Conservation (phyloP, 768 basidiomycete species). For the Rickenella mellea region DNA sequence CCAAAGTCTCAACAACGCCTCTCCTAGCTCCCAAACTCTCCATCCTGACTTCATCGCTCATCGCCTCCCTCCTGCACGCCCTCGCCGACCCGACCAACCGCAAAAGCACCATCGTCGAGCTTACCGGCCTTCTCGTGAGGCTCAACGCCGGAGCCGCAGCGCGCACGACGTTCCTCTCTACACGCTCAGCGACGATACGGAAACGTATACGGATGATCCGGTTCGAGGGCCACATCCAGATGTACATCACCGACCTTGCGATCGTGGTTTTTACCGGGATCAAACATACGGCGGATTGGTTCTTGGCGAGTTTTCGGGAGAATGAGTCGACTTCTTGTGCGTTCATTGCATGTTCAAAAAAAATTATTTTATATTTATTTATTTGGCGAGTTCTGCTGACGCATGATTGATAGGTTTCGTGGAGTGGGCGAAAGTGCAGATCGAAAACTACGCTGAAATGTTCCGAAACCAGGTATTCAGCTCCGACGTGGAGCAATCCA, state of each 20-base stretch:
- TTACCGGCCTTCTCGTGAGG: constrained; percentile 65
- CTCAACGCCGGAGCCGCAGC: constrained; percentile 74
- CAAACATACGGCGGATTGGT: constrained; percentile 98
- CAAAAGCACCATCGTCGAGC: constrained; percentile 61
- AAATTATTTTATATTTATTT: constrained; percentile 2
- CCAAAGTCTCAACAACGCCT: constrained; percentile 48
- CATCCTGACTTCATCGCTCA: constrained; percentile 57
- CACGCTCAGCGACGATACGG: constrained; percentile 66
- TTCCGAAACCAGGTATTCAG: constrained; percentile 90
- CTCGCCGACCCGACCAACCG: constrained; percentile 70
- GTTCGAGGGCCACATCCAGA: constrained; percentile 80
- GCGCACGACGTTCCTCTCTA: constrained; percentile 70
- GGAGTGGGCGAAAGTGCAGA: constrained; percentile 84
- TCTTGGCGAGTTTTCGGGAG: constrained; percentile 89
- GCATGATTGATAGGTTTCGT: constrained; percentile 71
- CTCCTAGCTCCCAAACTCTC: constrained; percentile 50
- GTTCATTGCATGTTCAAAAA: constrained; percentile 19
- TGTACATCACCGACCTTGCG: constrained; percentile 81
- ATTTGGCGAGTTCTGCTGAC: too few relatives aligned
- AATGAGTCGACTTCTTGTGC: constrained; percentile 87
- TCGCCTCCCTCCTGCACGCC: constrained; percentile 58
- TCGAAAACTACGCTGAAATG: constrained; percentile 73
- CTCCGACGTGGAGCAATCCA: constrained; percentile 59
- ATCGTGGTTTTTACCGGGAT: constrained; percentile 89
- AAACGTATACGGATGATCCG: constrained; percentile 77